A percentile compares a stretch with the other conserved stretches of the same genome.
These are phyloP conservation scores for Prototheca stagnorum DNA, from an alignment of 163 green algal genomes.

Conservation along the genomic window DNA sequence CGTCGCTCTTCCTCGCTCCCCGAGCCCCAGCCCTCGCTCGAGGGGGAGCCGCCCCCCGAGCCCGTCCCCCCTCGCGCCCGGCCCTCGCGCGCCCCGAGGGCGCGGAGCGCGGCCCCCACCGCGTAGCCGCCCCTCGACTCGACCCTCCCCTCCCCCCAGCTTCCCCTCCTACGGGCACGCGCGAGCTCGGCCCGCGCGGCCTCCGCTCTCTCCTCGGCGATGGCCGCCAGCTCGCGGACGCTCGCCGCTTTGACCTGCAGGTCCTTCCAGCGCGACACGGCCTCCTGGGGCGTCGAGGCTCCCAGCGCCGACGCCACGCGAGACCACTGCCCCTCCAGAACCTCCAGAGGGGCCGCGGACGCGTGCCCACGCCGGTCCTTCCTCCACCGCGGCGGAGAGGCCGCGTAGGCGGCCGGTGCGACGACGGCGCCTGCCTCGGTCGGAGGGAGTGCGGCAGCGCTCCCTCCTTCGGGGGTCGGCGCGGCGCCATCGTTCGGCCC, in stretches of 20 bases:
- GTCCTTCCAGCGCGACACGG: slow-evolving; percentile 5
- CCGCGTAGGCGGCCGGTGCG: slow-evolving; percentile 18
- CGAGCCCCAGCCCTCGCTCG: neutral
- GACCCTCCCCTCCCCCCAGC: too few species aligned
- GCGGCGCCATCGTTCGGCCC: too few species aligned
- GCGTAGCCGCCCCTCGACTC: too few species aligned
- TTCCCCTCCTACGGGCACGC: neutral
- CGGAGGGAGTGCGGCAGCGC: slow-evolving; percentile 13
- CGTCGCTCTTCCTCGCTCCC: too few species aligned
- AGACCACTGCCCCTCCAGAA: slow-evolving; percentile 53
- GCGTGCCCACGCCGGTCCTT: too few species aligned
- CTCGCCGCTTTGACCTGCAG: too few species aligned
- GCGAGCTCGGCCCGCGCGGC: slow-evolving; percentile 49
- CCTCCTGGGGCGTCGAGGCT: slow-evolving; percentile 16
- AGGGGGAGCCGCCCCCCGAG: slow-evolving; percentile 37
- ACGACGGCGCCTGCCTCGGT: slow-evolving; percentile 23
- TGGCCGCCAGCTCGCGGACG: neutral
- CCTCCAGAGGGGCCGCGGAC: slow-evolving; percentile 13
- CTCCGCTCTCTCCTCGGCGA: slow-evolving; percentile 22
- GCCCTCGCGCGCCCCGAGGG: too few species aligned
- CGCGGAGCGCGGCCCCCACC: too few species aligned
- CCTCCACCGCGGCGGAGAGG: too few species aligned
- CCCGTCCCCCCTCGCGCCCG: neutral
- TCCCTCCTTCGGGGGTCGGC: slow-evolving; percentile 33
- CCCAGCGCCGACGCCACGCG: slow-evolving; percentile 43